Percentiles rank a stretch among this genome's conserved stretches.
These are phyloP conservation scores for Achaetomium macrosporum DNA, from an alignment of 2,329 filamentous ascomycete genomes.

Conservation along the genomic window DNA sequence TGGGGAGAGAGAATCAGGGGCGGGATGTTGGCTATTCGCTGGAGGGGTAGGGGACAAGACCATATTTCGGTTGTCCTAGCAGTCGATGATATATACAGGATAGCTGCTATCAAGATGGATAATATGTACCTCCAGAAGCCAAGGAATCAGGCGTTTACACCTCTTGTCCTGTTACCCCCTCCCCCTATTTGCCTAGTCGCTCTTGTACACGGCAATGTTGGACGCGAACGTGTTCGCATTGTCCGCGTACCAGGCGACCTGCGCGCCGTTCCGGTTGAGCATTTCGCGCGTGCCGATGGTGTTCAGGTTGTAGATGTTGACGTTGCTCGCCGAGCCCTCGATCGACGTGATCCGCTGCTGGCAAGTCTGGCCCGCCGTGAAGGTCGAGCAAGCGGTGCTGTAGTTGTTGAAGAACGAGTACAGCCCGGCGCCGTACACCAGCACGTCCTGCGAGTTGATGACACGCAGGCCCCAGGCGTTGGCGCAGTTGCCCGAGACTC, in stretches of 20 bases:
- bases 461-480: conserved; percentile 62
- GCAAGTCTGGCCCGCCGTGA: conserved; percentile 38
- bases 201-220: conserved; percentile 33
- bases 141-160: background rate
- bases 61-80: background rate
- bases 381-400: conserved; percentile 43
- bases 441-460: conserved; percentile 47
- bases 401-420: conserved; percentile 67
- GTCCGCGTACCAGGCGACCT: conserved; percentile 33
- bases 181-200: conserved; percentile 10
- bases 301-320: conserved; percentile 41
- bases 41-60: conserved; percentile 36
- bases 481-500: conserved; percentile 36
- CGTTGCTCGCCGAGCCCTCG: conserved; percentile 25
- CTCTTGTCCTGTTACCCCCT: background rate
- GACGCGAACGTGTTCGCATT: conserved; percentile 37
- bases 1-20: conserved; percentile 49
- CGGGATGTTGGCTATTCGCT: conserved; percentile 60
- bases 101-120: no score
- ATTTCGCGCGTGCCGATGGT: conserved; percentile 39
- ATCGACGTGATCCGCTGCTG: conserved; percentile 39
- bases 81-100: background rate
- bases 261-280: conserved; percentile 33
- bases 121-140: background rate
- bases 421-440: conserved; percentile 57